A percentile compares a stretch with the other conserved stretches of the same genome.
Evolutionary conservation across 2,329 filamentous ascomycete genomes (phyloP).

Genomic region (Colletotrichum eremochloae): DNA sequence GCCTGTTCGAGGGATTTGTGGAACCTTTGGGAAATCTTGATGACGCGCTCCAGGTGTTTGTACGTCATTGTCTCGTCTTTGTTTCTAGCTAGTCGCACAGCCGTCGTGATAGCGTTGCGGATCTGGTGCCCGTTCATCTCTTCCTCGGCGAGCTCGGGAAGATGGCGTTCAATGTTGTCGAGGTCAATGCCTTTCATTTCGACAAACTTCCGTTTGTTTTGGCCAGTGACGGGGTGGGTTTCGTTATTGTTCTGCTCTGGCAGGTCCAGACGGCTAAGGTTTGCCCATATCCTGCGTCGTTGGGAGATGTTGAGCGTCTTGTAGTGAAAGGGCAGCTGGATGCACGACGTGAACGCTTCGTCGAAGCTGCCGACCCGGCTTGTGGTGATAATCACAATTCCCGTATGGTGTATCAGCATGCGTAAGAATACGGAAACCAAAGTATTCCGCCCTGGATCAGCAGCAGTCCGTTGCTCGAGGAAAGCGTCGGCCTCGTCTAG

Average conservation of each 20-base stretch:
- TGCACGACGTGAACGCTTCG: conserved; percentile 53
- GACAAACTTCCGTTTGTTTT: not conserved
- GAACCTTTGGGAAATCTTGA: conserved; percentile 1
- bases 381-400: conserved; percentile 53
- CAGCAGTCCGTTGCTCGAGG: conserved; percentile 43
- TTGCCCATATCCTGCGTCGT: conserved; percentile 39
- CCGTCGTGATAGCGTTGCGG: conserved; percentile 4
- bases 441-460: conserved; percentile 72
- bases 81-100: not conserved
- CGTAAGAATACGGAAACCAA: conserved; percentile 52
- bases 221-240: not conserved
- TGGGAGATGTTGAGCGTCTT: conserved; percentile 39
- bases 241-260: not conserved
- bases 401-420: conserved; percentile 52
- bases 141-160: not conserved
- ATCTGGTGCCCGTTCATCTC: conserved; percentile 21
- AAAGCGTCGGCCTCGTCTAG: conserved; percentile 50
- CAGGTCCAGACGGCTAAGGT: not conserved
- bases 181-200: not conserved
- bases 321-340: conserved; percentile 53
- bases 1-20: conserved; percentile 21
- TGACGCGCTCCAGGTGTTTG: not conserved
- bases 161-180: not conserved
- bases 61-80: not conserved
- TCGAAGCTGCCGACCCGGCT: conserved; percentile 54